Conservation (phyloP, 2,329 filamentous ascomycete species). For the Alternaria gansuensis region DNA sequence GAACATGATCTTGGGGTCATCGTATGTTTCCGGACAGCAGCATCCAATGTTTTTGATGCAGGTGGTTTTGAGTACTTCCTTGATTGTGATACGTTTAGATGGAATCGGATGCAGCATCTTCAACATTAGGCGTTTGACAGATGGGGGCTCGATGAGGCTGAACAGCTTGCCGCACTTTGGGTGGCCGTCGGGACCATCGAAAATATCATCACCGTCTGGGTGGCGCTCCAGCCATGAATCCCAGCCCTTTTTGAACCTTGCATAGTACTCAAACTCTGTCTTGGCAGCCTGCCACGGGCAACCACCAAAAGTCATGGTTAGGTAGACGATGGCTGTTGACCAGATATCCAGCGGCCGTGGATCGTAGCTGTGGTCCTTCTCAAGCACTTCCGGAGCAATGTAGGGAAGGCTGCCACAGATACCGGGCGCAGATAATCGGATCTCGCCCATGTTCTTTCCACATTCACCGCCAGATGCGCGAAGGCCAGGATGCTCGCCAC, state of each 20-base stretch:
- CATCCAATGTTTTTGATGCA: conserved; percentile 80
- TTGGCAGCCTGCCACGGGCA: conserved; percentile 78
- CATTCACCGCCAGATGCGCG: conserved; percentile 76
- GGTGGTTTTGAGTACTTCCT: conserved; percentile 73
- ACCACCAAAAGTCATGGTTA: conserved; percentile 76
- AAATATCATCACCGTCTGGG: conserved; percentile 58
- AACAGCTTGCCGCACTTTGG: conserved; percentile 74
- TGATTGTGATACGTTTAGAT: conserved; percentile 72
- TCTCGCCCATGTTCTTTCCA: conserved; percentile 74
- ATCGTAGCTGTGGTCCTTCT: conserved; percentile 73
- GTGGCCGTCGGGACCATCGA: conserved; percentile 66
- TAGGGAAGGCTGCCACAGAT: conserved; percentile 88
- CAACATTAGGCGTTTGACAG: conserved; percentile 73
- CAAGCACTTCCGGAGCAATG: conserved; percentile 84
- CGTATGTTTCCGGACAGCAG: conserved; percentile 76
- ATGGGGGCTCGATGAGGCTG: conserved; percentile 69
- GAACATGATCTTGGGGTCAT: conserved; percentile 68
- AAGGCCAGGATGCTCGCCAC: conserved; percentile 80
- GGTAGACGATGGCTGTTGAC: conserved; percentile 83
- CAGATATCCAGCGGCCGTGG: conserved; percentile 84
- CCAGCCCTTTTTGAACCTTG: conserved; percentile 72
- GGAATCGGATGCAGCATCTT: conserved; percentile 87
- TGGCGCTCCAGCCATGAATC: conserved; percentile 70
- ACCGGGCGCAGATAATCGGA: conserved; percentile 77
- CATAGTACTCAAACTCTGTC: conserved; percentile 65